A percentile compares a stretch with the other conserved stretches of the same genome.
Conservation (phyloP, 2,329 filamentous ascomycete species). For the Bertia moriformis region DNA sequence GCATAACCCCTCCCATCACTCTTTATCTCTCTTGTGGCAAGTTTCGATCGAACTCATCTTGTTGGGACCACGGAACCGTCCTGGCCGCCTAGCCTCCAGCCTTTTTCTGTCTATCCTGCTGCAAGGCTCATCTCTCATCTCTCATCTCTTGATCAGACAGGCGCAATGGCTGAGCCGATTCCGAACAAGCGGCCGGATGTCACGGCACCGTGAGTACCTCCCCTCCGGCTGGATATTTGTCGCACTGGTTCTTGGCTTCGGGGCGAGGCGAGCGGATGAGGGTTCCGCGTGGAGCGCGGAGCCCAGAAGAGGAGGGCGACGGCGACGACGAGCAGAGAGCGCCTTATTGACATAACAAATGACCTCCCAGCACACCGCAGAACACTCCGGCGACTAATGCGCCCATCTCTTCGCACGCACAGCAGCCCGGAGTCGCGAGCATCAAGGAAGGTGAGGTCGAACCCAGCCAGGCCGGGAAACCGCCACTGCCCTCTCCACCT, state of each 20-base stretch:
- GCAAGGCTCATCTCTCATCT: neutral
- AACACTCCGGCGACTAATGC: conserved; percentile 93
- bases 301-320: too few species aligned
- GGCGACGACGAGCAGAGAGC: conserved; percentile 5
- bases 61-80: too few species aligned
- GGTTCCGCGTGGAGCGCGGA: too few species aligned
- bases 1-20: neutral
- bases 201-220: conserved; percentile 39
- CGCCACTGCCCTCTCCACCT: neutral
- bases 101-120: neutral
- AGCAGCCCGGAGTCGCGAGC: conserved; percentile 82
- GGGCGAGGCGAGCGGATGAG: too few species aligned
- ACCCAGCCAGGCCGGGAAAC: conserved; percentile 1
- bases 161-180: conserved; percentile 47
- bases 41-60: too few species aligned
- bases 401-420: conserved; percentile 91
- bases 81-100: too few species aligned
- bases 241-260: conserved; percentile 19
- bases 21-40: too few species aligned
- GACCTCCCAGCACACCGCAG: conserved; percentile 72
- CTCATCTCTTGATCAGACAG: conserved; percentile 4
- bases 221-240: conserved; percentile 1
- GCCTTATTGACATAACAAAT: conserved; percentile 18
- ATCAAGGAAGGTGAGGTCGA: conserved; percentile 83
- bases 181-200: conserved; percentile 46